Evolutionary conservation across 495 filamentous ascomycete species (phyloP).

Genomic region (Geopyxis carbonaria): DNA sequence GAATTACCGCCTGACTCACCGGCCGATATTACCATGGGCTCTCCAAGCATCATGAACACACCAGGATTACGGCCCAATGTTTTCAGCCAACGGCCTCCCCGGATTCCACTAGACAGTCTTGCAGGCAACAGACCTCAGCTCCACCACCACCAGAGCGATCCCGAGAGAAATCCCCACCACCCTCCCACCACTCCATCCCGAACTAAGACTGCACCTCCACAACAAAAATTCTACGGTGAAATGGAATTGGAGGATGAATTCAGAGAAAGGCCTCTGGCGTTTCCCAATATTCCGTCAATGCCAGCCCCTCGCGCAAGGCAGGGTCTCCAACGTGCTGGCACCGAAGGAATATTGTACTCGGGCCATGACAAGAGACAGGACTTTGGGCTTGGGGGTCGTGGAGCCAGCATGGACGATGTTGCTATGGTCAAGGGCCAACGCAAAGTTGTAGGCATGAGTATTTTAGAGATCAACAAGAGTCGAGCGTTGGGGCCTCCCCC

Average conservation of each 20-base stretch:
- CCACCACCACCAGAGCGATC: background rate
- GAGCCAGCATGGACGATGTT: background rate
- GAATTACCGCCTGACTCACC: conserved; percentile 17
- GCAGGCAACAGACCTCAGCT: background rate
- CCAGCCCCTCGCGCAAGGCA: background rate
- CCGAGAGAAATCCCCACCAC: background rate
- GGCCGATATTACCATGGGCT: conserved; percentile 20
- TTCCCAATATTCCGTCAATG: conserved; percentile 4
- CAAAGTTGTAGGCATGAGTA: conserved; percentile 1
- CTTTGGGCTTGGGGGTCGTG: background rate
- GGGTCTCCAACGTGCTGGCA: conserved; percentile 5
- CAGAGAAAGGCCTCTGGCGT: background rate
- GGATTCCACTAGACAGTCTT: conserved; percentile 2
- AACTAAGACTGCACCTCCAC: background rate
- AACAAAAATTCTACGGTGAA: background rate
- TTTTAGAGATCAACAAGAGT: background rate
- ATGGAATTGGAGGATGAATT: too few relatives aligned
- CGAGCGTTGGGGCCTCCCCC: background rate
- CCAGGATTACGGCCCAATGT: conserved; percentile 12
- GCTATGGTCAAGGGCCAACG: background rate
- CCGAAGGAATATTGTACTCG: conserved; percentile 1
- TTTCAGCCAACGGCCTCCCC: background rate
- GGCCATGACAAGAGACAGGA: background rate
- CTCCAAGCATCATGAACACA: conserved; percentile 9
- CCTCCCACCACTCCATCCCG: background rate